phyloP scores from a whole-genome alignment of 345 rosid genomes.

The Hibiscus syriacus region DNA sequence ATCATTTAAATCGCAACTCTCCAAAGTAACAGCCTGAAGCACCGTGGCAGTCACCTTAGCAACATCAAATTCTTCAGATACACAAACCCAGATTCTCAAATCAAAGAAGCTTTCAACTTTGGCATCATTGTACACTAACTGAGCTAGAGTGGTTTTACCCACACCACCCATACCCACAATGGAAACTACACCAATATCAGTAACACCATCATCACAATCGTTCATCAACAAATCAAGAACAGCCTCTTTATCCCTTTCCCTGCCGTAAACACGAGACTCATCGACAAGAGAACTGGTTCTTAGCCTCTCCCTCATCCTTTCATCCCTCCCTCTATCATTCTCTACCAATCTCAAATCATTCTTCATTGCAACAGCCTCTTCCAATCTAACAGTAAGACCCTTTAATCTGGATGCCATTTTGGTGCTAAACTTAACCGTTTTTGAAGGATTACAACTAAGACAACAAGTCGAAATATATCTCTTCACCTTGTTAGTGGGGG shows the following conservation, averaged over 20 bases:
- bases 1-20: background rate
- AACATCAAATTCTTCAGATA: conserved; percentile 13
- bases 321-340: background rate
- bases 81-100: conserved; percentile 13
- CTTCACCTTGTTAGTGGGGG: background rate
- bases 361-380: background rate
- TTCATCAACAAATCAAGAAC: conserved; percentile 6
- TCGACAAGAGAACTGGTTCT: conserved; percentile 9
- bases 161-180: conserved; percentile 22
- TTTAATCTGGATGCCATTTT: background rate
- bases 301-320: background rate
- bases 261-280: conserved; percentile 19
- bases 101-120: background rate
- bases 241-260: conserved; percentile 19
- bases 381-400: conserved; percentile 1
- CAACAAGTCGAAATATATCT: background rate
- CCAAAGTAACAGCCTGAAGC: background rate
- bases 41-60: background rate
- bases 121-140: conserved; percentile 10
- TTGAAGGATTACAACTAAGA: background rate
- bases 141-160: conserved; percentile 21
- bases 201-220: background rate
- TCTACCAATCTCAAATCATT: background rate
- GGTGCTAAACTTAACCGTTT: background rate
- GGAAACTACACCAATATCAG: conserved; percentile 15